Evolutionary conservation across 495 filamentous ascomycete genomes (phyloP).

Genomic region (Neurospora africana): DNA sequence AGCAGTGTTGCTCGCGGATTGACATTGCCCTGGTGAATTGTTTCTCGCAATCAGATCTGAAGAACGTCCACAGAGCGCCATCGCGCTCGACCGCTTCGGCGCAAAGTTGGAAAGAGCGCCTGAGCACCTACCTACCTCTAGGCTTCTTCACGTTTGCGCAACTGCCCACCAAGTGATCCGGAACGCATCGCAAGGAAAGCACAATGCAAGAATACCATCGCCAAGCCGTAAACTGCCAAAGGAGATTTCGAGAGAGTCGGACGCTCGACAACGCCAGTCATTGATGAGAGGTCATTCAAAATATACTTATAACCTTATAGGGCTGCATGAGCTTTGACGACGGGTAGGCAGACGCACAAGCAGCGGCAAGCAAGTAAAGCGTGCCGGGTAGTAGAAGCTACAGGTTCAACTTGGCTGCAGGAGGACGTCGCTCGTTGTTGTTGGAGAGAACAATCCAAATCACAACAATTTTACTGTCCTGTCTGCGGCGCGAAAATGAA

Average conservation of each 20-base stretch:
- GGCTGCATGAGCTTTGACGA: background rate
- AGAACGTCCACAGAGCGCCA: background rate
- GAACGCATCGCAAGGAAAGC: background rate
- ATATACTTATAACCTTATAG: background rate
- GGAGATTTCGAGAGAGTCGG: background rate
- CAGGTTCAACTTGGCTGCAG: background rate
- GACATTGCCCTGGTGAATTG: background rate
- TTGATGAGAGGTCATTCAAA: background rate
- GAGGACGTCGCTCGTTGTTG: background rate
- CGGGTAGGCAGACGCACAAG: background rate
- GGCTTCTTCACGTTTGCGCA: background rate
- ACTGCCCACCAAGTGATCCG: background rate
- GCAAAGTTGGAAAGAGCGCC: background rate
- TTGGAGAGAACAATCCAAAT: background rate
- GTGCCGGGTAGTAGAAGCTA: background rate
- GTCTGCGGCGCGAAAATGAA: background rate
- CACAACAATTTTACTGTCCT: background rate
- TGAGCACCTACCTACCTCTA: background rate
- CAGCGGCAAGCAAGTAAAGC: background rate
- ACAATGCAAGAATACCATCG: background rate
- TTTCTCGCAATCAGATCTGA: background rate
- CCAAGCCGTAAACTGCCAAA: background rate
- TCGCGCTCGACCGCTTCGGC: background rate
- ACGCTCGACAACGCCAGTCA: background rate
- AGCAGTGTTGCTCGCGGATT: background rate